Conservation (phyloP, 1,139 yeast species). For the Lizanozyma gosingica region DNA sequence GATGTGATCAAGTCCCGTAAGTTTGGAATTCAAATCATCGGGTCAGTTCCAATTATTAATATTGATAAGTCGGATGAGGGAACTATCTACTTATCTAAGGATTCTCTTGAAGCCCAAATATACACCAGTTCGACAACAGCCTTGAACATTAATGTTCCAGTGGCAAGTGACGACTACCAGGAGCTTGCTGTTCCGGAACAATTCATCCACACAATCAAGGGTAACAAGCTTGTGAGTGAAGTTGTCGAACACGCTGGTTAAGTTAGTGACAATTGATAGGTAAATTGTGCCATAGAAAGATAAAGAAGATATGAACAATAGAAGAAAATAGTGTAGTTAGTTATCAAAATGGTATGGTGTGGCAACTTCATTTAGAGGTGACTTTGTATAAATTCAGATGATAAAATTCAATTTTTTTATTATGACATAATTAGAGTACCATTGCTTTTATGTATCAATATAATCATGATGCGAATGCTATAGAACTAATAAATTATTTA, state of each 20-base stretch:
- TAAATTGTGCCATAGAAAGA: no score
- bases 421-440: no score
- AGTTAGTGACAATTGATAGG: background rate
- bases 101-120: constrained; percentile 61
- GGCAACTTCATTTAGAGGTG: no score
- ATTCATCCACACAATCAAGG: constrained; percentile 48
- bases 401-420: no score
- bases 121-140: constrained; percentile 82
- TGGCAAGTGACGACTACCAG: constrained; percentile 49
- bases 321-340: no score
- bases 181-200: constrained; percentile 88
- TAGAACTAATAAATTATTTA: no score
- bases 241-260: constrained; percentile 43
- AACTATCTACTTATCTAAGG: constrained; percentile 64
- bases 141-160: constrained; percentile 73
- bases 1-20: constrained; percentile 77
- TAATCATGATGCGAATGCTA: no score
- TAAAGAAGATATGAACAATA: no score
- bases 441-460: no score
- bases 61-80: constrained; percentile 89
- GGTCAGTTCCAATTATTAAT: constrained; percentile 70
- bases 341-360: no score
- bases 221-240: constrained; percentile 33
- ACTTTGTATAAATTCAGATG: no score
- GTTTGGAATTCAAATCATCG: constrained; percentile 80